phyloP scores from a whole-genome alignment of 345 rosid species.

The Raphanus raphanistrum region DNA sequence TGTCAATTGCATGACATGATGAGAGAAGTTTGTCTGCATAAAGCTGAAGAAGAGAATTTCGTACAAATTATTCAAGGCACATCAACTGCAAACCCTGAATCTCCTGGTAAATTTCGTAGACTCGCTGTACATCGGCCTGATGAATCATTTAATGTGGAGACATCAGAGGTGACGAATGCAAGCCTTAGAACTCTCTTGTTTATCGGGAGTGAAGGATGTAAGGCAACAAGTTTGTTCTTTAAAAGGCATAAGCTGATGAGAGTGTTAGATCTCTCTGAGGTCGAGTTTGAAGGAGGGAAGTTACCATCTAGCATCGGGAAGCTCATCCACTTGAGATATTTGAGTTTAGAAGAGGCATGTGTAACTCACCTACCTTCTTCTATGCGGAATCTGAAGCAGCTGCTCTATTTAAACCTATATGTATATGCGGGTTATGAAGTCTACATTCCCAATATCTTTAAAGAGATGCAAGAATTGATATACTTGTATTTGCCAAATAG shows the following conservation, averaged over 20 bases:
- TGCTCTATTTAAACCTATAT: background rate
- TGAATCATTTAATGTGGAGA: background rate
- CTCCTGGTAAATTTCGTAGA: background rate
- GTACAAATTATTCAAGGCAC: background rate
- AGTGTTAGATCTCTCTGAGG: slow-evolving; percentile 35
- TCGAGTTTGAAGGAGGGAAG: background rate
- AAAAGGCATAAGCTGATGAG: slow-evolving; percentile 25
- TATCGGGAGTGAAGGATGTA: background rate
- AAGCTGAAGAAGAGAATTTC: slow-evolving; percentile 31
- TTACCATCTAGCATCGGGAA: slow-evolving; percentile 31
- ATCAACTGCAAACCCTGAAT: background rate
- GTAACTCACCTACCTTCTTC: slow-evolving; percentile 22
- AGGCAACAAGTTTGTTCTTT: no score
- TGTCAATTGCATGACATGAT: slow-evolving; percentile 26
- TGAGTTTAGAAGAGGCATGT: background rate
- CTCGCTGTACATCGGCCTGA: background rate
- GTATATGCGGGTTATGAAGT: no score
- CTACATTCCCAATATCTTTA: background rate
- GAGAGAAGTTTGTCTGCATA: slow-evolving; percentile 28
- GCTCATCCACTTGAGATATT: slow-evolving; percentile 43
- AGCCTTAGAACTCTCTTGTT: background rate
- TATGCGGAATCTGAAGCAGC: background rate
- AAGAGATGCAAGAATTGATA: background rate
- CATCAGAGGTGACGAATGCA: background rate
- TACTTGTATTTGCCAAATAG: background rate